Evolutionary conservation across 768 basidiomycete species (phyloP), one percentile per base, ranked within the genome.

Genomic region (Panellus pusillus): DNA sequence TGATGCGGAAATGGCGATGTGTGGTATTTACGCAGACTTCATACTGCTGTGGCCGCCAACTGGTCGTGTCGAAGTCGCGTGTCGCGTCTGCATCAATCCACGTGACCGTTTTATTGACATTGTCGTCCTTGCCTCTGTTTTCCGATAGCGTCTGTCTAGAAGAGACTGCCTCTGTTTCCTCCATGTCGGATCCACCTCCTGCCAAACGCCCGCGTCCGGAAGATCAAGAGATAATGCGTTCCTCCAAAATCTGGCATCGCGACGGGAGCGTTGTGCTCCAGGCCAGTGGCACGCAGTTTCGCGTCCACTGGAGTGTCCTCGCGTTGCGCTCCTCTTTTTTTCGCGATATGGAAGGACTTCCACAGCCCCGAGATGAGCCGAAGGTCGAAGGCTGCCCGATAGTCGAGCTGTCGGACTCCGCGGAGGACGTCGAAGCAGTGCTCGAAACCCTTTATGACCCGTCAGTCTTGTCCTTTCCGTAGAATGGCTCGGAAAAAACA

Each of bases 221-320:
- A 17, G n/a, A 18, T 14, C 12, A 14, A 32, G 24, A 40, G 39
- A 40, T 52, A 19, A 47, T 7, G 2, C 54, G 54, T 24, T 62
- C 61, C 4, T 7, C 32, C 32, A 55, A 52, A 31, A 49, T 60
- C 35, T 65, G 63, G n/a, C 61, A 56, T 38, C 32, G 41, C 2
- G 64, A 65, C 44, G 64, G 63, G 14, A 65, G 57, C 39, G 52
- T 65, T 17, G 52, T 65, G 2, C 36, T 62, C 35, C 53, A 62
- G 32, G 62, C 60, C n/a, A 19, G 40, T n/a, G 14, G 48, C 1
- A 61, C 54, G 3, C 58, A 63, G 20, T 66, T 61, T 52, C 60
- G 64, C 18, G 61, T 63, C 18, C 64, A 65, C 29, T 61, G 58
- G 32, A 55, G 58, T 17, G 50, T 66, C 11, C 55, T 66, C 13